Evolutionary conservation across 805 yeast species (phyloP).

Genomic region (Yamadazyma sp.): DNA sequence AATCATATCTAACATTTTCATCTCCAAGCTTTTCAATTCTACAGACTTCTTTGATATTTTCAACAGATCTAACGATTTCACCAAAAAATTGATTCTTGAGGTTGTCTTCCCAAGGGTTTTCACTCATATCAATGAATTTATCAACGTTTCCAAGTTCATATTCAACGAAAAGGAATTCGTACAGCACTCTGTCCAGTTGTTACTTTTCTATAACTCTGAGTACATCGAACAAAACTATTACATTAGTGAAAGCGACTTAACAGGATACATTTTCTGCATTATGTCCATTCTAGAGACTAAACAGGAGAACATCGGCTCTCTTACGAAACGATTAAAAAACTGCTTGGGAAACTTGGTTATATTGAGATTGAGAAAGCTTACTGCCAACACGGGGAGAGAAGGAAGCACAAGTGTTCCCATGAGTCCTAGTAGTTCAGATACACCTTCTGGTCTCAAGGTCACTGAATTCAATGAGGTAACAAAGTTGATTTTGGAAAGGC

Average conservation of each 20-base stretch:
- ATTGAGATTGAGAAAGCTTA: conserved; percentile 22
- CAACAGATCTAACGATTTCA: conserved; percentile 31
- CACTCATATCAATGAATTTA: conserved; percentile 34
- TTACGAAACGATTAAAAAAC: conserved; percentile 19
- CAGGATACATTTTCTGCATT: conserved; percentile 27
- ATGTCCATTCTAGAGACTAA: conserved; percentile 31
- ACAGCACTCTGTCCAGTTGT: conserved; percentile 23
- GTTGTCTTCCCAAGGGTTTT: conserved; percentile 36
- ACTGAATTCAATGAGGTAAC: conserved; percentile 20
- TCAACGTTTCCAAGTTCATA: conserved; percentile 32
- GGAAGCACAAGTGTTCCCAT: conserved; percentile 2
- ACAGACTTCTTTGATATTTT: conserved; percentile 25
- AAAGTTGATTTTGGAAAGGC: conserved; percentile 34
- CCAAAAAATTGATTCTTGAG: conserved; percentile 33
- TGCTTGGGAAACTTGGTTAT: conserved; percentile 24
- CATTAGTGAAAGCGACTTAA: conserved; percentile 23
- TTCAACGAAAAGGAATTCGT: conserved; percentile 33
- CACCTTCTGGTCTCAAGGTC: neutral
- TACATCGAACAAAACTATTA: conserved; percentile 30
- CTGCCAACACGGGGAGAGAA: conserved; percentile 1
- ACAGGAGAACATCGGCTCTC: conserved; percentile 11
- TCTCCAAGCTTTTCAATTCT: conserved; percentile 25
- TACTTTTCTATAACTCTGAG: conserved; percentile 27
- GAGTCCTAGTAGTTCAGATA: conserved; percentile 1
- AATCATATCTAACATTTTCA: conserved; percentile 36